Percentiles rank a stretch among this genome's conserved stretches.
These are phyloP conservation scores for Phylloporus sp. DNA, from an alignment of 768 basidiomycete species.

Conservation along the genomic window DNA sequence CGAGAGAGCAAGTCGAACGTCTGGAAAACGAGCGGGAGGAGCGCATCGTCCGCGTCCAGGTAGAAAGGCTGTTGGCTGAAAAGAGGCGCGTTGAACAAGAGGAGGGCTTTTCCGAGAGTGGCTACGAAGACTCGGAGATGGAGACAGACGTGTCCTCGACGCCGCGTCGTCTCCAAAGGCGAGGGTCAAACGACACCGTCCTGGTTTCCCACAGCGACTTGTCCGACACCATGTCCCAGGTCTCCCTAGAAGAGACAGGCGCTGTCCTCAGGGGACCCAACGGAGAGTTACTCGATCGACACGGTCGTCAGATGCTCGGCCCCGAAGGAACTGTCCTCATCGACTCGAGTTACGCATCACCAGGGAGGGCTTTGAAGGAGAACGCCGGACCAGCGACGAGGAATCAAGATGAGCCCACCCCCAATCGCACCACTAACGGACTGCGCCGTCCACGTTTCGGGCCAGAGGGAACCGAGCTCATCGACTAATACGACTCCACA, in stretches of 20 bases:
- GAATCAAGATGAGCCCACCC: background rate
- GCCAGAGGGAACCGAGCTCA: slow-evolving; percentile 23
- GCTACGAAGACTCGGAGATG: slow-evolving; percentile 22
- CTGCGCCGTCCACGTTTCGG: slow-evolving; percentile 13
- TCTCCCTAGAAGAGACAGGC: slow-evolving; percentile 1
- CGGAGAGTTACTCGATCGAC: slow-evolving; percentile 17
- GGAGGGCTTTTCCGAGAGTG: slow-evolving; percentile 8
- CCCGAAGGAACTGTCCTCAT: slow-evolving; percentile 21
- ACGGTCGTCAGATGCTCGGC: slow-evolving; percentile 20
- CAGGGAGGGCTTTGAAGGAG: slow-evolving; percentile 5
- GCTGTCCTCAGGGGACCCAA: slow-evolving; percentile 14
- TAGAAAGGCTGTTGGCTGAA: slow-evolving; percentile 12
- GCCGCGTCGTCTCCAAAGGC: slow-evolving; percentile 3
- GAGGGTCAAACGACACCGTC: slow-evolving; percentile 6
- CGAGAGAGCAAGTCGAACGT: slow-evolving; percentile 22
- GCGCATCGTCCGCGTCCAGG: slow-evolving; percentile 5
- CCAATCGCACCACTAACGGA: background rate
- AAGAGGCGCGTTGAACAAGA: slow-evolving; percentile 3
- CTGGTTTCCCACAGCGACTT: slow-evolving; percentile 3
- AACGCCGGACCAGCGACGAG: background rate
- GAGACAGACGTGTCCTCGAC: background rate
- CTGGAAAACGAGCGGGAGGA: slow-evolving; percentile 14
- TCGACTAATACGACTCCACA: slow-evolving; percentile 4
- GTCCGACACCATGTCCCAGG: background rate
- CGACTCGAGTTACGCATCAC: background rate